phyloP scores from a whole-genome alignment of 106 monocot species.

The Phalaenopsis aphrodite region DNA sequence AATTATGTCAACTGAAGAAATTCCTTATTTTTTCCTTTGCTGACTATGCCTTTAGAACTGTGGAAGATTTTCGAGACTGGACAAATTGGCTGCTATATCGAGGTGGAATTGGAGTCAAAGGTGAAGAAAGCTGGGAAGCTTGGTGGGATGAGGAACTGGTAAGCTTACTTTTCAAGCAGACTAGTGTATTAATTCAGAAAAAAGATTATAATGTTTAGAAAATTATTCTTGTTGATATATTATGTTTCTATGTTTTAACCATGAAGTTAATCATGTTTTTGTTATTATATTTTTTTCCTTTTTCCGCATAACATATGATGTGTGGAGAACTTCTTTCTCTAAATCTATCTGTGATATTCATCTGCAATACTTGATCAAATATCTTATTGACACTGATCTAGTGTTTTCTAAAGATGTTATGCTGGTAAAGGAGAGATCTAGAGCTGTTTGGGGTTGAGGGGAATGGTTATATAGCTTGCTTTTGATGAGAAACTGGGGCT shows the following conservation, averaged over 20 bases:
- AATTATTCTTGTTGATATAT: neutral
- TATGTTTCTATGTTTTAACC: neutral
- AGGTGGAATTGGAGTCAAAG: conserved; percentile 92
- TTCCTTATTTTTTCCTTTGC: neutral
- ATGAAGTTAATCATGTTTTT: neutral
- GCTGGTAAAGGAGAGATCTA: too few relatives aligned
- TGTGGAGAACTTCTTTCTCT: neutral
- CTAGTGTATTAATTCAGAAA: neutral
- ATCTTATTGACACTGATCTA: neutral
- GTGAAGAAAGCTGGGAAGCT: conserved; percentile 95
- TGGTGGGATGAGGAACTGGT: conserved; percentile 99
- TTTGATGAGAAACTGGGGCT: too few relatives aligned
- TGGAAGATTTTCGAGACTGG: conserved; percentile 89
- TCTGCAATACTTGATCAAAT: neutral
- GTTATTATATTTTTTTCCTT: neutral
- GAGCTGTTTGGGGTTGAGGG: too few relatives aligned
- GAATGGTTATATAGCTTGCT: too few relatives aligned
- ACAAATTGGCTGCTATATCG: conserved; percentile 92
- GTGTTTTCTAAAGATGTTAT: too few relatives aligned
- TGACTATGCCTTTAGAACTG: conserved; percentile 37
- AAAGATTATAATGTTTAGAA: neutral
- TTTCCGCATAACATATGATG: neutral
- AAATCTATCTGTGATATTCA: neutral
- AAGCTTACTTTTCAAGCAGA: conserved; percentile 2
- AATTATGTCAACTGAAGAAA: neutral